Percentiles rank a stretch among this genome's conserved stretches.
Conservation (phyloP, 2,329 filamentous ascomycete species). For the Curvularia spicifera region DNA sequence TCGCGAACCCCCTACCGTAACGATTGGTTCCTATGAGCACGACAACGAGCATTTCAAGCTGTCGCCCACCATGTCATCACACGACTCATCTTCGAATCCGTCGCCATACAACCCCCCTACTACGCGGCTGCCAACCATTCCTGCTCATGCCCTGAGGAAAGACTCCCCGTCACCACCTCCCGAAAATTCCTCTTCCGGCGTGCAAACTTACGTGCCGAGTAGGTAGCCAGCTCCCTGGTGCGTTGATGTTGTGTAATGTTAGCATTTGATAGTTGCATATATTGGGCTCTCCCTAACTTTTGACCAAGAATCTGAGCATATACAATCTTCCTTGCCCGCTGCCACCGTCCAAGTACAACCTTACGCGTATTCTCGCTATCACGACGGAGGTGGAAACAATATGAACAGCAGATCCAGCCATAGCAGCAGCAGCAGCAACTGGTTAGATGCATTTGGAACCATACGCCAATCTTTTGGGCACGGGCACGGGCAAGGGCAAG, state of each 20-base stretch:
- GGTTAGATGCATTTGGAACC: constrained; percentile 27
- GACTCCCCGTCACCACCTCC: constrained; percentile 32
- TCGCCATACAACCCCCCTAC: constrained; percentile 38
- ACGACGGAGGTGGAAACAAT: constrained; percentile 40
- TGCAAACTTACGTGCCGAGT: constrained; percentile 37
- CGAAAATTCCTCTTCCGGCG: constrained; percentile 24
- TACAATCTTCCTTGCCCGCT: constrained; percentile 22
- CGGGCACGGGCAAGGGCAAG: constrained; percentile 5
- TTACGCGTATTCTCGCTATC: constrained; percentile 30
- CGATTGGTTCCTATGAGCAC: constrained; percentile 39
- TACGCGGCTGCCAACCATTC: constrained; percentile 35
- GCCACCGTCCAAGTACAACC: constrained; percentile 18
- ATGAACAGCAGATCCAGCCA: constrained; percentile 47
- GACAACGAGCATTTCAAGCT: constrained; percentile 33
- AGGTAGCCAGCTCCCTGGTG: constrained; percentile 40
- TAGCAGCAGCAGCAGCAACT: constrained; percentile 18
- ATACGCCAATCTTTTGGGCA: constrained; percentile 27
- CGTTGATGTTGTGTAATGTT: constrained; percentile 28
- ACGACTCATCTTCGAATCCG: constrained; percentile 32
- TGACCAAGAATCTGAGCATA: constrained; percentile 29
- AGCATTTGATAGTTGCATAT: constrained; percentile 34
- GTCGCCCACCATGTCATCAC: constrained; percentile 36
- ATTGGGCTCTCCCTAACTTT: constrained; percentile 35
- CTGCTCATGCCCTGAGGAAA: constrained; percentile 28
- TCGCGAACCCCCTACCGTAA: constrained; percentile 26